These are phyloP conservation scores for Pseudohalonectria lignicola DNA, from an alignment of 2,329 filamentous ascomycete genomes.

Conservation along the genomic window DNA sequence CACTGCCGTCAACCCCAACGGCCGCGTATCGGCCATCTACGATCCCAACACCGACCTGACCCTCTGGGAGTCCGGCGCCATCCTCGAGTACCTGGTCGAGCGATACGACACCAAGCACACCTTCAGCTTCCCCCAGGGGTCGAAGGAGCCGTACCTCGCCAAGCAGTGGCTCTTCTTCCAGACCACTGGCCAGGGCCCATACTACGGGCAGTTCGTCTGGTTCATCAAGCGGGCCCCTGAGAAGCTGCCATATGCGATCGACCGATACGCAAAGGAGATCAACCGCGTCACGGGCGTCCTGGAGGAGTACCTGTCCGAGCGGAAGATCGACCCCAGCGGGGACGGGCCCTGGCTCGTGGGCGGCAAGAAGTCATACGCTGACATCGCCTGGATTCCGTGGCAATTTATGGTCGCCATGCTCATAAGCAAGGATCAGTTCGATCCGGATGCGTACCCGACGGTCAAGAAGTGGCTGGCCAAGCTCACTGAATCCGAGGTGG, in stretches of 20 bases:
- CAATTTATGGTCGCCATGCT: slow-evolving; percentile 7
- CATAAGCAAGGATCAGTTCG: slow-evolving; percentile 11
- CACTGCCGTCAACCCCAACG: slow-evolving; percentile 6
- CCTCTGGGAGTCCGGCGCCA: slow-evolving; percentile 38
- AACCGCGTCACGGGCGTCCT: slow-evolving; percentile 13
- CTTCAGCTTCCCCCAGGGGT: slow-evolving; percentile 23
- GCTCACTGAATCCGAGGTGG: slow-evolving; percentile 54
- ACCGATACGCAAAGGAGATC: slow-evolving; percentile 15
- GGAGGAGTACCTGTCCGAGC: slow-evolving; percentile 8
- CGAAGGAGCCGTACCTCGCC: slow-evolving; percentile 20
- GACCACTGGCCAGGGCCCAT: slow-evolving; percentile 29
- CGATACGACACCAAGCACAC: slow-evolving; percentile 30
- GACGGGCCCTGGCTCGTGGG: slow-evolving; percentile 13
- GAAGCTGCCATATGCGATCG: slow-evolving; percentile 10
- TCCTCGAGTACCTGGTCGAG: slow-evolving; percentile 34
- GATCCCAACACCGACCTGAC: slow-evolving; percentile 29
- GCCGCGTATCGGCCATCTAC: slow-evolving; percentile 6
- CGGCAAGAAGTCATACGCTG: slow-evolving; percentile 12
- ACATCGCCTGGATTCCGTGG: slow-evolving; percentile 12
- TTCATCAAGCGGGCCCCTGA: slow-evolving; percentile 14
- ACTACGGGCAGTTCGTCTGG: slow-evolving; percentile 23
- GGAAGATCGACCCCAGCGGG: slow-evolving; percentile 3
- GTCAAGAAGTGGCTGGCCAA: slow-evolving; percentile 65
- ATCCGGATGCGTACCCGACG: slow-evolving; percentile 62
- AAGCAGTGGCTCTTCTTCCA: slow-evolving; percentile 33